Conservation (phyloP, 1,284 basidiomycete genomes). For the Hemileia vastatrix region DNA sequence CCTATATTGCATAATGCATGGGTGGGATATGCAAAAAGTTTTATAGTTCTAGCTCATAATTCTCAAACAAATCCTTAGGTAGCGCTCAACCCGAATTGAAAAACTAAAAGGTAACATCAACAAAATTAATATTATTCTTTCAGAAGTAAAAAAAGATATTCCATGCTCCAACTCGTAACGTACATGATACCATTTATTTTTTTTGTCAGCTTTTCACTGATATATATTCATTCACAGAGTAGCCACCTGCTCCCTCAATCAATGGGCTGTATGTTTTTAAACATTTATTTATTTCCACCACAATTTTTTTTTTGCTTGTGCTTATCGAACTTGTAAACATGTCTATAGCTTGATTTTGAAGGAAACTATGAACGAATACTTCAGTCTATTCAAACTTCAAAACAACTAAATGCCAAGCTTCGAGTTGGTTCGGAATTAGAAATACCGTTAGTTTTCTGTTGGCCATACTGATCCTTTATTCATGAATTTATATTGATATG, state of each 20-base stretch:
- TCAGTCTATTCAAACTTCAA: conserved; percentile 76
- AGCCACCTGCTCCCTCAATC: conserved; percentile 18
- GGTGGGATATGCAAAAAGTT: too few relatives aligned
- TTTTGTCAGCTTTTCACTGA: background rate
- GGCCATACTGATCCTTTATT: background rate
- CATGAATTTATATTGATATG: conserved; percentile 23
- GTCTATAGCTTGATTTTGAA: conserved; percentile 17
- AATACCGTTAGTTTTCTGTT: conserved; percentile 60
- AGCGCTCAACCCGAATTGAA: too few relatives aligned
- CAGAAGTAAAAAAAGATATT: too few relatives aligned
- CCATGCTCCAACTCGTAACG: too few relatives aligned
- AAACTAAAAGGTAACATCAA: too few relatives aligned
- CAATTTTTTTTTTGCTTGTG: background rate
- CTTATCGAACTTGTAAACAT: too few relatives aligned
- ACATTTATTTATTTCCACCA: background rate
- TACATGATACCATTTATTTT: background rate
- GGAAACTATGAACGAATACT: conserved; percentile 66
- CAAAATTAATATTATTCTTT: too few relatives aligned
- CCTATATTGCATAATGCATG: too few relatives aligned
- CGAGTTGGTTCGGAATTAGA: conserved; percentile 99
- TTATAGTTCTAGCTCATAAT: too few relatives aligned
- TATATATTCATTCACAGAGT: background rate
- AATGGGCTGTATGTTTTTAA: conserved; percentile 21
- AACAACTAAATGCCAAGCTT: conserved; percentile 74
- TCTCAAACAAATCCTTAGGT: too few relatives aligned